Evolutionary conservation across 129 eudicot species (phyloP).

Genomic region (Artemisia annua): DNA sequence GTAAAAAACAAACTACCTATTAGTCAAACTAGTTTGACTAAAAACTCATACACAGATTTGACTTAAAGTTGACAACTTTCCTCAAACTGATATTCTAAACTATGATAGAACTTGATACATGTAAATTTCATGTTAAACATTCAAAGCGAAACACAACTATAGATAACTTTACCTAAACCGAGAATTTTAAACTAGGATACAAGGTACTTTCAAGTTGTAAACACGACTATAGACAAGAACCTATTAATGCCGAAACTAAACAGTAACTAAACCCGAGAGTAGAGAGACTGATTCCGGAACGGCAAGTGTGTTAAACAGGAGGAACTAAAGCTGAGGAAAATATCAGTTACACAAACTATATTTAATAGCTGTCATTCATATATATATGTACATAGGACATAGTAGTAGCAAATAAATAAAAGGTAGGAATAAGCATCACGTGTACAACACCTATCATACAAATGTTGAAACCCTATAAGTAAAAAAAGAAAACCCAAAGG

Average conservation of each 20-base stretch:
- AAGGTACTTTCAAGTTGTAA: slow-evolving; percentile 18
- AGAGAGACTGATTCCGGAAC: neutral
- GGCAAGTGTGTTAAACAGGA: neutral
- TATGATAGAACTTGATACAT: neutral
- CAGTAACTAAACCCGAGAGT: neutral
- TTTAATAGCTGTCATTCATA: slow-evolving; percentile 10
- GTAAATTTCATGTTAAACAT: slow-evolving; percentile 18
- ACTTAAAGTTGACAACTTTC: neutral
- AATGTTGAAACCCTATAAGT: slow-evolving; percentile 8
- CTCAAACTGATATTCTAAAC: neutral
- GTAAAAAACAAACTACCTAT: slow-evolving; percentile 1
- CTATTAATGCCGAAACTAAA: neutral
- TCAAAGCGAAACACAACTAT: neutral
- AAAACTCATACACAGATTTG: slow-evolving; percentile 1
- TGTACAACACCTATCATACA: slow-evolving; percentile 25
- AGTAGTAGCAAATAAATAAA: neutral
- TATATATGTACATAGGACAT: neutral
- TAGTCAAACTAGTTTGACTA: slow-evolving; percentile 14
- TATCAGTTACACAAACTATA: slow-evolving; percentile 17
- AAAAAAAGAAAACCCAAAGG: neutral
- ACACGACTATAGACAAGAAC: too few species aligned
- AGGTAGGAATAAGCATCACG: slow-evolving; percentile 9
- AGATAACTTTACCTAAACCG: too few species aligned
- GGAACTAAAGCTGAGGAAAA: slow-evolving; percentile 22
- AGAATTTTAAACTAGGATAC: neutral